These are phyloP conservation scores for Herpetomonas muscarum DNA, from an alignment of 208 protist genomes.

Conservation along the genomic window DNA sequence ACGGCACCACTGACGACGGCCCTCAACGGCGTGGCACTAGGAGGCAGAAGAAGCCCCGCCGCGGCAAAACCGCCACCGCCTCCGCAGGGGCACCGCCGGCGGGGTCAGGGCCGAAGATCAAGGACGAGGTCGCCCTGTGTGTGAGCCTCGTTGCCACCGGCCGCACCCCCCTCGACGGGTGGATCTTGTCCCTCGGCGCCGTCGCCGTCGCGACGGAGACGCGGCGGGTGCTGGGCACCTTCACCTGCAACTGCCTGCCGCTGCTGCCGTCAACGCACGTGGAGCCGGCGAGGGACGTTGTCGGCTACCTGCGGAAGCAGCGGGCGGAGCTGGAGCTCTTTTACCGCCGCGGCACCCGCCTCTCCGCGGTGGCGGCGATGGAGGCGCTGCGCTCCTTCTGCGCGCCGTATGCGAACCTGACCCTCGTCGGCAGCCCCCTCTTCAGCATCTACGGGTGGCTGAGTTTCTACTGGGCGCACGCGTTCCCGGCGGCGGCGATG, in stretches of 20 bases:
- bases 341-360: slow-evolving; percentile 1
- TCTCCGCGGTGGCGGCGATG: slow-evolving; percentile 9
- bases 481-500: slow-evolving; percentile 3
- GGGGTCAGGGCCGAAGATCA: slow-evolving; percentile 7
- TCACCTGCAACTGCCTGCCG: slow-evolving; percentile 8
- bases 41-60: too few relatives aligned
- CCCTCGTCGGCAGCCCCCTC: slow-evolving; percentile 21
- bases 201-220: slow-evolving; percentile 8
- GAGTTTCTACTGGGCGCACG: slow-evolving; percentile 17
- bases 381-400: slow-evolving; percentile 16
- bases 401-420: slow-evolving; percentile 14
- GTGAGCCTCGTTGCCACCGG: slow-evolving; percentile 14
- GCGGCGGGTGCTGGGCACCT: slow-evolving; percentile 6
- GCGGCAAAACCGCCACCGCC: too few relatives aligned
- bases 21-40: too few relatives aligned
- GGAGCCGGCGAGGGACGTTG: slow-evolving; percentile 6
- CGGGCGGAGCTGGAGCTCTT: slow-evolving; percentile 19
- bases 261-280: not conserved
- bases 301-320: slow-evolving; percentile 13
- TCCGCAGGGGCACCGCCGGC: too few relatives aligned
- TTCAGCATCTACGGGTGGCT: slow-evolving; percentile 24
- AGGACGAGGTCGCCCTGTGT: slow-evolving; percentile 20
- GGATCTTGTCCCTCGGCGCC: slow-evolving; percentile 20
- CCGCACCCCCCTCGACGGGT: slow-evolving; percentile 20
- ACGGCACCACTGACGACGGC: too few relatives aligned